Base-by-base conservation (phyloP, 2,329 filamentous ascomycete genomes). In the Pseudodiploospora longispora region DNA sequence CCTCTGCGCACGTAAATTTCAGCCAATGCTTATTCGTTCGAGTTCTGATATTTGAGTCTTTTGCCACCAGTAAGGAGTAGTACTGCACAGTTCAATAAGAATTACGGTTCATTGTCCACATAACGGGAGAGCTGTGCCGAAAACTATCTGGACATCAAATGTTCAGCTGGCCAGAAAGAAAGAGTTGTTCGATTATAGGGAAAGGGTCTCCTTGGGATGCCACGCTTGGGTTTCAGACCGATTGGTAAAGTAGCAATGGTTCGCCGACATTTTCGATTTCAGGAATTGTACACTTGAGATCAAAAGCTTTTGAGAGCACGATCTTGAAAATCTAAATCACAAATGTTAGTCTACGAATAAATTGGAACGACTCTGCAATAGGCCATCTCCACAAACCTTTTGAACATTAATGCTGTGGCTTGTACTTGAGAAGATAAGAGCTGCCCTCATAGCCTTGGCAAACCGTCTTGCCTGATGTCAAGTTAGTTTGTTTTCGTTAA, bases 331-430 rank as follows among this genome's bases (percentile, higher is more conserved):
- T 98, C 91, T 97, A 57, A 2, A 6, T 10, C 9, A 6, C 2
- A 19, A 19, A 47, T 40, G 41, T 52, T 34, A 47, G 47, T 19
- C 19, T 19, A 19, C 19, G 19, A 19, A 19, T 19, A 3, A 19
- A 3, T 19, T 19, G 19, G 19, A 40, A 10, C 3, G 19, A 36
- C 41, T 10, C 12, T 19, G n/a, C 10, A 10, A 6, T 28, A 10
- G 8, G 36, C 6, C 10, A 31, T 31, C 8, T 8, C 5, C 27
- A 48, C 65, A 39, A 62, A 95, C 91, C 85, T 81, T 98, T 69
- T 98, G 93, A 51, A 98, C 93, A 58, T 98, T 98, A 74, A 98
- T 98, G 66, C 90, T 96, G 70, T 98, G 93, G 64, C 90, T 96
- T 43, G 93, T 98, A 67, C 91, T 97, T 69, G 89, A 95, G 68